Evolutionary conservation across 371 early-diverging fungal genomes (phyloP).

Genomic region (Mortierella sp.): DNA sequence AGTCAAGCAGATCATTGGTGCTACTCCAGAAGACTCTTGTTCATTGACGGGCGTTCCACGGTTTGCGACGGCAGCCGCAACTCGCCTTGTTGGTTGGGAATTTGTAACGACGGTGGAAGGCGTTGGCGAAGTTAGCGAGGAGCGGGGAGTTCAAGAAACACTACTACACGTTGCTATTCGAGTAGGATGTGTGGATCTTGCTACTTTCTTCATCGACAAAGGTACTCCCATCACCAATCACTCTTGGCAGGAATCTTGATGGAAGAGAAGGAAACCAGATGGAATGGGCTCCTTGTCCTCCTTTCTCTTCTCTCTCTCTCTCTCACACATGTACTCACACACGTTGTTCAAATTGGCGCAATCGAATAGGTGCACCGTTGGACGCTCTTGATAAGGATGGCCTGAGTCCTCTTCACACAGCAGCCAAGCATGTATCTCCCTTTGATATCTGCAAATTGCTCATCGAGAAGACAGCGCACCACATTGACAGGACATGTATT

Average conservation of each 20-base stretch:
- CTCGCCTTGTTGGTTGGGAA: conserved; percentile 51
- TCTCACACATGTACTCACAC: not conserved
- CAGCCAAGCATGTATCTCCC: conserved; percentile 40
- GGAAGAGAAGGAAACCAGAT: too few relatives aligned
- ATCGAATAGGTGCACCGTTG: conserved; percentile 30
- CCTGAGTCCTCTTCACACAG: conserved; percentile 50
- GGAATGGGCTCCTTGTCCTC: too few relatives aligned
- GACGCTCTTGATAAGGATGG: conserved; percentile 51
- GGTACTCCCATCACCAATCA: conserved; percentile 14
- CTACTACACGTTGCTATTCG: conserved; percentile 65
- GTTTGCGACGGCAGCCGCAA: conserved; percentile 44
- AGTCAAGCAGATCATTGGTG: conserved; percentile 49
- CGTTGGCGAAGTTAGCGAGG: conserved; percentile 52
- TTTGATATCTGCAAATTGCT: conserved; percentile 49
- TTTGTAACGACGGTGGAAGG: conserved; percentile 49
- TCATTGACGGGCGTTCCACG: conserved; percentile 41
- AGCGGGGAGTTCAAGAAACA: conserved; percentile 50
- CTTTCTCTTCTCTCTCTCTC: not conserved
- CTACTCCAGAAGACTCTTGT: conserved; percentile 43
- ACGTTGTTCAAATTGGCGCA: not conserved
- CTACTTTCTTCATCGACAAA: conserved; percentile 53
- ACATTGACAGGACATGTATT: conserved; percentile 50
- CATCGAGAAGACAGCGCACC: conserved; percentile 39
- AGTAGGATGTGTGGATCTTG: conserved; percentile 72
- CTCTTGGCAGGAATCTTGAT: too few relatives aligned